Base-by-base conservation (phyloP, 768 basidiomycete species). In the Asterophora lycoperdoides region DNA sequence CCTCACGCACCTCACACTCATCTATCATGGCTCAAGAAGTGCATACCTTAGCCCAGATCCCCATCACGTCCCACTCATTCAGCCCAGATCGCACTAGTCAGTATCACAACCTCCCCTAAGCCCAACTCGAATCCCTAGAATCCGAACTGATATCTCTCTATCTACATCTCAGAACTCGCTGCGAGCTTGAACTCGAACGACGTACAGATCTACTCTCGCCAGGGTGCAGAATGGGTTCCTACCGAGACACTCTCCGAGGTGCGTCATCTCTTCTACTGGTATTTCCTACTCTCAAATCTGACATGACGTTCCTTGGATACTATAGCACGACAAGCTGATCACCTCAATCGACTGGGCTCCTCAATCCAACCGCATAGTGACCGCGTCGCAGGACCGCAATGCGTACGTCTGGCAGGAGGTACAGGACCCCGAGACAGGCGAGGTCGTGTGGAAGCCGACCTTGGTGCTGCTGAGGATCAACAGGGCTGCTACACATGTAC, bases 311-410 rank as follows among this genome's bases (percentile, higher is more conserved):
- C n/a, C 33, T 18, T 42, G 10, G 10, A 36, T 15, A 23, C 3
- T 23, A 26, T 38, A 98, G 93, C 96, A 99, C 71, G 96, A 99
- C 74, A 98, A 98, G 70, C 71, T 85, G 50, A 88, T 99, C 70
- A 98, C 95, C 2, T 93, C 93, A 48, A 96, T 99, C 66, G 94
- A 97, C 66, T 99, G 96, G 96, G 96, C 94, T 10, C 93, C 94
- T 14, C 80, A 81, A 57, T 93, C 96, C 40, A 97, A 98, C 70
- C 87, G 91, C 38, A 95, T 99, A 69, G 95, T 99, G 19, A 98
- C 96, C 10, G 91, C 93, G 58, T 95, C 94, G n/a, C 95, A 99
- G 65, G 96, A 99, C 64, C 77, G 96, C 46, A 99, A 99, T 64
- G 95, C 96, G 32, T 99, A 99, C 62, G 96, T 99, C 28, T 99